These are phyloP conservation scores for Clitopilus passeckerianus DNA, from an alignment of 768 basidiomycete species.

Conservation along the genomic window DNA sequence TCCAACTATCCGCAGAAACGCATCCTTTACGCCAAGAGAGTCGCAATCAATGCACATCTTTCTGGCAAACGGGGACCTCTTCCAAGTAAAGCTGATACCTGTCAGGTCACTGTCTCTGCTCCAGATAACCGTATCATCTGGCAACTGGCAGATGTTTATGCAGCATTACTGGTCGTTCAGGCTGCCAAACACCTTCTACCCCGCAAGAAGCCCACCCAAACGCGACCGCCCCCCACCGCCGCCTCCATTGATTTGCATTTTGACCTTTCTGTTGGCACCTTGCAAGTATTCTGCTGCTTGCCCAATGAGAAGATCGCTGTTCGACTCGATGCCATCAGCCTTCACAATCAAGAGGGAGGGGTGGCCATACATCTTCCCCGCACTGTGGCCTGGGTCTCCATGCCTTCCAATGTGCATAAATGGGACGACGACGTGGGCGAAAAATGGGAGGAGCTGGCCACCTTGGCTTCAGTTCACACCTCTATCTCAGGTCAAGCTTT, in stretches of 20 bases:
- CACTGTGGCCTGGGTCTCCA: slow-evolving; percentile 54
- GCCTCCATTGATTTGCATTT: slow-evolving; percentile 1
- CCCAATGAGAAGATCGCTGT: slow-evolving; percentile 43
- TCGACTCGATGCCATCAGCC: slow-evolving; percentile 35
- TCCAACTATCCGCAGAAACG: background rate
- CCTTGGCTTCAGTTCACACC: slow-evolving; percentile 48
- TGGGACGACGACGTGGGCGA: slow-evolving; percentile 30
- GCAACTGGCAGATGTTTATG: slow-evolving; percentile 67
- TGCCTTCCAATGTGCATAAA: slow-evolving; percentile 28
- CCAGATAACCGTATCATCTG: slow-evolving; percentile 49
- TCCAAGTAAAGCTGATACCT: slow-evolving; percentile 30
- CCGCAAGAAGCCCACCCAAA: background rate
- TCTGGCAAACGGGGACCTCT: slow-evolving; percentile 16
- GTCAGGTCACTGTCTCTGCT: slow-evolving; percentile 42
- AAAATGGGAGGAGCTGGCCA: slow-evolving; percentile 73
- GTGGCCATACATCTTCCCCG: slow-evolving; percentile 28
- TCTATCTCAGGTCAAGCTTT: slow-evolving; percentile 25
- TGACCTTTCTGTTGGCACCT: slow-evolving; percentile 26
- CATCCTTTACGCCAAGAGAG: slow-evolving; percentile 35
- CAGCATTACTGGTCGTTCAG: slow-evolving; percentile 54
- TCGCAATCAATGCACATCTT: slow-evolving; percentile 22
- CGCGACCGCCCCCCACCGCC: slow-evolving; percentile 12
- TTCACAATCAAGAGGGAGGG: slow-evolving; percentile 14
- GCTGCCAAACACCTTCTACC: slow-evolving; percentile 37
- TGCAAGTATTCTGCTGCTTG: slow-evolving; percentile 45